These are phyloP conservation scores for Apiospora phragmitis DNA, from an alignment of 2,329 filamentous ascomycete genomes.

Conservation along the genomic window DNA sequence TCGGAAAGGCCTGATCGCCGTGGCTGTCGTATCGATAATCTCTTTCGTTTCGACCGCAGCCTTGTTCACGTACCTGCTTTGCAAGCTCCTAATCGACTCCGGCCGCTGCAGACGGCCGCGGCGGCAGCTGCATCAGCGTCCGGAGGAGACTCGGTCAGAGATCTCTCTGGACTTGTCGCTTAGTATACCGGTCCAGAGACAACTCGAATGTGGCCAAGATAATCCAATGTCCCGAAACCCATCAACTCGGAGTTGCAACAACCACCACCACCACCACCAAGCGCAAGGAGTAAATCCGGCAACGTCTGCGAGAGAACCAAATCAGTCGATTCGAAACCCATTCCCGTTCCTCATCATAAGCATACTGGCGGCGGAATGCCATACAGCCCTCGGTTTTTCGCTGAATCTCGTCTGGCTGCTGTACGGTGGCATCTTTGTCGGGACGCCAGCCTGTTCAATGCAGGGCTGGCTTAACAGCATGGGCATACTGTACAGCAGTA, in stretches of 20 bases:
- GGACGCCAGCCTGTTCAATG: slow-evolving; percentile 13
- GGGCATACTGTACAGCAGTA: slow-evolving; percentile 13
- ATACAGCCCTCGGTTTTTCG: slow-evolving; percentile 14
- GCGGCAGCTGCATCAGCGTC: background rate
- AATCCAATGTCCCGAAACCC: background rate
- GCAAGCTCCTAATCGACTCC: slow-evolving; percentile 10
- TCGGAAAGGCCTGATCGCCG: slow-evolving; percentile 15
- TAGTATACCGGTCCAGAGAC: background rate
- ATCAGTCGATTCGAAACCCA: slow-evolving; percentile 11
- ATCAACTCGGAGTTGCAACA: background rate
- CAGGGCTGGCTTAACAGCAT: slow-evolving; percentile 19
- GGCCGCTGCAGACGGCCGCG: no score
- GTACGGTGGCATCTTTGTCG: slow-evolving; percentile 15
- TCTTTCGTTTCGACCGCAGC: slow-evolving; percentile 15
- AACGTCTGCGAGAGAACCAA: background rate
- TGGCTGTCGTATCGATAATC: slow-evolving; percentile 14
- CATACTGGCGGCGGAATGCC: slow-evolving; percentile 18
- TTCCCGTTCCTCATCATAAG: slow-evolving; percentile 19
- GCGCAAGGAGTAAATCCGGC: background rate
- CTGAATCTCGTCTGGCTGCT: slow-evolving; percentile 18
- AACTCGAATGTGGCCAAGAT: background rate
- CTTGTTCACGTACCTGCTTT: slow-evolving; percentile 16
- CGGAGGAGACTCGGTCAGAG: background rate
- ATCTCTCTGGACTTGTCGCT: background rate
- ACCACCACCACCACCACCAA: background rate